phyloP scores from a whole-genome alignment of 441 rosid genomes.

The Mallotus repandus region DNA sequence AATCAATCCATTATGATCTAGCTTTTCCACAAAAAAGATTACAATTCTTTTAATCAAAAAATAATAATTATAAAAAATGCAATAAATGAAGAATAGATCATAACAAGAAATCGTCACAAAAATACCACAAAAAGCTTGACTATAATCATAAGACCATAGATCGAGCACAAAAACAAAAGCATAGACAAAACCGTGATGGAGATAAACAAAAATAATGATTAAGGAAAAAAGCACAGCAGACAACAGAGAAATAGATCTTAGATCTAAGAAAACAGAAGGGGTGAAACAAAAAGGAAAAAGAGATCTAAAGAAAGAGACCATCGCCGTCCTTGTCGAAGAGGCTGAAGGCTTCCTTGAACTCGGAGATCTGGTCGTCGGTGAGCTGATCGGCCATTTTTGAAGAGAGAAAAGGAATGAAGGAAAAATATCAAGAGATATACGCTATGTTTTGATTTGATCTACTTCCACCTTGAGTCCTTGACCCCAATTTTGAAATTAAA shows the following conservation, averaged over 20 bases:
- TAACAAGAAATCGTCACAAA: not conserved
- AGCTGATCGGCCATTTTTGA: constrained; percentile 74
- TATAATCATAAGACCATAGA: not conserved
- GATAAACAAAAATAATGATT: not conserved
- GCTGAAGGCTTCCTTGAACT: constrained; percentile 88
- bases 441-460: not conserved
- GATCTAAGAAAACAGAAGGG: not conserved
- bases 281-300: not conserved
- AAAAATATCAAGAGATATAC: too few relatives aligned
- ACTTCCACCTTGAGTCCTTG: not conserved
- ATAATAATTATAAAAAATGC: too few relatives aligned
- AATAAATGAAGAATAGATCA: not conserved
- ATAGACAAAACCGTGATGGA: not conserved
- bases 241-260: not conserved
- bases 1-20: too few relatives aligned
- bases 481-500: constrained; percentile 7
- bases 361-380: constrained; percentile 89
- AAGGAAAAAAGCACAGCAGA: not conserved
- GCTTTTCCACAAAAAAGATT: too few relatives aligned
- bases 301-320: constrained; percentile 39
- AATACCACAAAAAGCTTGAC: not conserved
- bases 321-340: constrained; percentile 93
- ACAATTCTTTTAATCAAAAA: too few relatives aligned
- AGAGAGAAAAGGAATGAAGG: not conserved
- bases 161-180: not conserved